phyloP scores from a whole-genome alignment of 345 rosid species.

The Eucalyptus marginata region DNA sequence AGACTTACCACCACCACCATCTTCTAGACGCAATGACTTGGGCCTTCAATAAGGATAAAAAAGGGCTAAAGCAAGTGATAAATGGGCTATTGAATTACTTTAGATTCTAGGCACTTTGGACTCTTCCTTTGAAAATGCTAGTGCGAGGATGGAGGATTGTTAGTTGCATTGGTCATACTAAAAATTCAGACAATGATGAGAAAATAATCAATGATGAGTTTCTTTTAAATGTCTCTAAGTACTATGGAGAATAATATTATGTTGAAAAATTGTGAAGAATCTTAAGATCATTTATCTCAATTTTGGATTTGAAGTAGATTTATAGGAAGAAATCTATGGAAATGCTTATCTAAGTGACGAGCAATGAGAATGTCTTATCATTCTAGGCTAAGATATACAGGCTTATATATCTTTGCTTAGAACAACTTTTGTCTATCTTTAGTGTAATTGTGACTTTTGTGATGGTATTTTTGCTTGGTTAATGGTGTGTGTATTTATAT shows the following conservation, averaged over 20 bases:
- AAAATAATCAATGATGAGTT: not conserved
- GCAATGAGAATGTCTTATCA: not conserved
- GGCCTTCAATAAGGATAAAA: not conserved
- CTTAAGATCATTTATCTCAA: not conserved
- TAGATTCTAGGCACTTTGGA: not conserved
- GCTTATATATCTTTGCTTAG: not conserved
- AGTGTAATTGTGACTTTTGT: not conserved
- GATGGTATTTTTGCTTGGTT: not conserved
- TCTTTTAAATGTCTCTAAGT: not conserved
- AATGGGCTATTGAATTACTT: not conserved
- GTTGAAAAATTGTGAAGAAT: not conserved
- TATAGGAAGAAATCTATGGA: not conserved
- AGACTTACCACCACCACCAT: not conserved
- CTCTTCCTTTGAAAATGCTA: not conserved
- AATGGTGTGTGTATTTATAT: not conserved
- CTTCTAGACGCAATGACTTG: not conserved
- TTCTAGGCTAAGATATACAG: not conserved
- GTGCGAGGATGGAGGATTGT: not conserved
- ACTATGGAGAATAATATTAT: not conserved
- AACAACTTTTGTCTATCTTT: not conserved
- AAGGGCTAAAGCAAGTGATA: not conserved
- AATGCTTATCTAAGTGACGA: not conserved
- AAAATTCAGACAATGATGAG: not conserved
- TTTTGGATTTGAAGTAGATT: not conserved
- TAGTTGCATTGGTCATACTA: not conserved